A percentile compares a stretch with the other conserved stretches of the same genome.
These are phyloP conservation scores for Syncephalastrum monosporum DNA, from an alignment of 371 early-diverging fungal genomes.

Conservation along the genomic window DNA sequence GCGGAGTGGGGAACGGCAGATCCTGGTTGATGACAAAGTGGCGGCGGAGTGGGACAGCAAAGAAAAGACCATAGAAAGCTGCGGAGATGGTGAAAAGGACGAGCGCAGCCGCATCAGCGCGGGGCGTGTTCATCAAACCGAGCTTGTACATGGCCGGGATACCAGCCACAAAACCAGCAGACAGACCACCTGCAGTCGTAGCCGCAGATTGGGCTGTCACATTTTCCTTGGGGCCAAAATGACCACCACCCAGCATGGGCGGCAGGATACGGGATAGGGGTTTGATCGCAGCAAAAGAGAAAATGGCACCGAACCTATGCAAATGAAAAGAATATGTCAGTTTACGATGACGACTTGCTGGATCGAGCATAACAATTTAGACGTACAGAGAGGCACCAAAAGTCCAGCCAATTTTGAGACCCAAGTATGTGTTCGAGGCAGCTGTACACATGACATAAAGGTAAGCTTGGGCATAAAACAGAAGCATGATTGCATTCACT, in stretches of 20 bases:
- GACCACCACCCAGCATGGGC: conserved; percentile 51
- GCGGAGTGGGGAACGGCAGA: conserved; percentile 70
- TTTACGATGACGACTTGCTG: neutral
- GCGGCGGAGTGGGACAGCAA: conserved; percentile 70
- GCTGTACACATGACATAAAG: conserved; percentile 15
- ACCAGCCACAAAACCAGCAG: conserved; percentile 66
- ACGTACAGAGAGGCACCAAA: conserved; percentile 52
- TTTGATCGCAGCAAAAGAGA: conserved; percentile 57
- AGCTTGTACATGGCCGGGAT: conserved; percentile 75
- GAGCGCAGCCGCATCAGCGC: conserved; percentile 51
- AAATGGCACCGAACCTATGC: conserved; percentile 50
- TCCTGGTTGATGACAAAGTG: conserved; percentile 73
- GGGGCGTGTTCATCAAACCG: conserved; percentile 51
- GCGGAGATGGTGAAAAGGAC: conserved; percentile 58
- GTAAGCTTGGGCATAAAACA: neutral
- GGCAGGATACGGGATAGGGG: conserved; percentile 54
- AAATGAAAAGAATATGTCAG: no score
- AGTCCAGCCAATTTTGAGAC: conserved; percentile 65
- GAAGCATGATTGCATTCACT: neutral
- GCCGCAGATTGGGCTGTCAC: conserved; percentile 70
- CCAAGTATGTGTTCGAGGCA: conserved; percentile 69
- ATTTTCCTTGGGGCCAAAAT: conserved; percentile 73
- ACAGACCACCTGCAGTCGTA: conserved; percentile 72
- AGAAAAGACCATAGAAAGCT: conserved; percentile 76
- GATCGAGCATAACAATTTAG: neutral